Evolutionary conservation across 257 asterid genomes (phyloP), one percentile per base, ranked within the genome.

Genomic region (Ballota nigra): DNA sequence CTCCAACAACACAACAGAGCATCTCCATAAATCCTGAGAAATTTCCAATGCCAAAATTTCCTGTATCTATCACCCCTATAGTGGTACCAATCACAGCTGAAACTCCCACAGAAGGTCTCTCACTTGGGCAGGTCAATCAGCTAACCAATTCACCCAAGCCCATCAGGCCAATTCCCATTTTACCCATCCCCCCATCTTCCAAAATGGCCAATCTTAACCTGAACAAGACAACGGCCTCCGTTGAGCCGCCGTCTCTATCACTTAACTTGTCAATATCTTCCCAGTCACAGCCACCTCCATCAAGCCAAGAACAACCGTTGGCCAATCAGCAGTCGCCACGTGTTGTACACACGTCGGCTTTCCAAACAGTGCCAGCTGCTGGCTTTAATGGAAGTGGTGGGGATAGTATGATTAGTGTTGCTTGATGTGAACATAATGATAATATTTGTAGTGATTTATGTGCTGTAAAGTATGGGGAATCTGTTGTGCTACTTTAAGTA

Each of bases 351-450:
- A 28, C 81, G 24, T 68, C 96, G 26, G 81, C 88, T 12, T 88
- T 84, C 75, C 92, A 89, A 52, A 80, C 78, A 22, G 78, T 90
- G 88, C 86, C 95, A 1, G 74, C 80, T 9, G 73, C 79, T 59
- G 78, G 86, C 83, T 91, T 89, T 66, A 88, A 74, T 66, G 90
- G 83, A 34, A 81, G 86, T 76, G 89, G 96, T 81, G 97, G 97
- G 77, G 97, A 94, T 77, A 83, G 87, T 83, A 90, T 90, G 75
- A 91, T 92, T 16, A 90, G 96, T 74, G 98, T 92, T 56, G 97
- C 98, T 77, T 92, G 86, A 92, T 75, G 79, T 73, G 82, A 58
- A 31, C 68, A 12, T 64, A 31, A 57, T 55, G 56, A 43, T 74
- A 33, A 69, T 77, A 41, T 55, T 38, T 71, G 29, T 82, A 75